Conservation (phyloP, 2,329 filamentous ascomycete species). For the Cladosporium sp. region DNA sequence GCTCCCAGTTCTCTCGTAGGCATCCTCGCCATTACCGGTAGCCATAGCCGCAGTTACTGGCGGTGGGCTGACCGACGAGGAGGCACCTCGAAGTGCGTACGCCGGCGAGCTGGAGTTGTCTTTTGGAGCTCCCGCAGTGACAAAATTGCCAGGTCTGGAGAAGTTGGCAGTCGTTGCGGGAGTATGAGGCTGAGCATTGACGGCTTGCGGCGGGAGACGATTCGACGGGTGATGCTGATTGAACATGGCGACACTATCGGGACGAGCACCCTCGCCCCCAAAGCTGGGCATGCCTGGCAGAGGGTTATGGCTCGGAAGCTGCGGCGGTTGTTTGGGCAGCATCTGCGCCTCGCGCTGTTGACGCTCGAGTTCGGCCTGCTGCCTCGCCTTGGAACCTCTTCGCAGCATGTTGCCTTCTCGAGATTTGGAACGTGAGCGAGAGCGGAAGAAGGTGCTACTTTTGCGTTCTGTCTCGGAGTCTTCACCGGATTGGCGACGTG, state of each 20-base stretch:
- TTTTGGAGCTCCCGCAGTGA: constrained; percentile 18
- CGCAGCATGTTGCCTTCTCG: constrained; percentile 26
- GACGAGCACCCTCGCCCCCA: constrained; percentile 58
- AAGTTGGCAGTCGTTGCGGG: constrained; percentile 26
- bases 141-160: constrained; percentile 25
- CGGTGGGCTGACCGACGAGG: constrained; percentile 22
- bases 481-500: not conserved
- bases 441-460: constrained; percentile 11
- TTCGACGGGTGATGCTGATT: constrained; percentile 35
- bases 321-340: constrained; percentile 58
- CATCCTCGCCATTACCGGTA: constrained; percentile 49
- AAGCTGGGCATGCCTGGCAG: constrained; percentile 53
- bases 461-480: constrained; percentile 7
- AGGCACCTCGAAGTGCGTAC: constrained; percentile 21
- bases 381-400: constrained; percentile 34
- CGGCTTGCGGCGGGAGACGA: constrained; percentile 32
- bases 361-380: constrained; percentile 18
- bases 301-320: constrained; percentile 46
- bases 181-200: constrained; percentile 17
- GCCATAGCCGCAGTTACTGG: constrained; percentile 4
- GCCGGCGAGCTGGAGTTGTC: constrained; percentile 25
- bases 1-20: constrained; percentile 75
- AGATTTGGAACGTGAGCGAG: not conserved
- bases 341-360: constrained; percentile 36
- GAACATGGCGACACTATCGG: constrained; percentile 60